Percentiles rank a stretch among this genome's conserved stretches.
These are phyloP conservation scores for Podila minutissima DNA, from an alignment of 192 early-diverging fungal species.

Conservation along the genomic window DNA sequence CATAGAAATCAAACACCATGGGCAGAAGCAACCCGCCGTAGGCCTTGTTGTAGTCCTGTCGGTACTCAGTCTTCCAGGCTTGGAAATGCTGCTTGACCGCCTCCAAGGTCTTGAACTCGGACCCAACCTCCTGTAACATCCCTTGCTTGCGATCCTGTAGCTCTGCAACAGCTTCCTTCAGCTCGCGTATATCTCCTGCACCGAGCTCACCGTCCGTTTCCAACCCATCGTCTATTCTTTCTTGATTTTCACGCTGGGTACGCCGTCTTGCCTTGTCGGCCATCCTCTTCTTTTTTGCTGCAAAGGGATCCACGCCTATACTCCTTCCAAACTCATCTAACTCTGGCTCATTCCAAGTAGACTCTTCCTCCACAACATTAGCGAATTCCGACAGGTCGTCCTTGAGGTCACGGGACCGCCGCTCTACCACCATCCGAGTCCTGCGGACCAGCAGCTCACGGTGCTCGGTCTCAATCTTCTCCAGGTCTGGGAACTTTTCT, in stretches of 20 bases:
- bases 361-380: constrained; percentile 31
- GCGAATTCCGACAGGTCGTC: constrained; percentile 57
- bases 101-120: constrained; percentile 55
- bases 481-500: constrained; percentile 64
- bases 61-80: constrained; percentile 60
- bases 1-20: constrained; percentile 64
- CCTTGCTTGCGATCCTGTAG: constrained; percentile 39
- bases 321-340: constrained; percentile 58
- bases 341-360: constrained; percentile 6
- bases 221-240: constrained; percentile 40
- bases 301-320: constrained; percentile 29
- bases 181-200: constrained; percentile 30
- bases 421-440: constrained; percentile 36
- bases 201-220: constrained; percentile 62
- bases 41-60: constrained; percentile 64
- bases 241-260: constrained; percentile 6
- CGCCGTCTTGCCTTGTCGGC: constrained; percentile 35
- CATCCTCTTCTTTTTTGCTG: constrained; percentile 33
- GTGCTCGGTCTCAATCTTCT: constrained; percentile 60
- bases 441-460: constrained; percentile 41
- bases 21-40: constrained; percentile 65
- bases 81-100: constrained; percentile 60
- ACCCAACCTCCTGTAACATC: constrained; percentile 56
- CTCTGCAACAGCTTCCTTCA: constrained; percentile 32
- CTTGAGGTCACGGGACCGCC: constrained; percentile 46